Evolutionary conservation across 129 eudicot genomes (phyloP).

Genomic region (Saposhnikovia divaricata): DNA sequence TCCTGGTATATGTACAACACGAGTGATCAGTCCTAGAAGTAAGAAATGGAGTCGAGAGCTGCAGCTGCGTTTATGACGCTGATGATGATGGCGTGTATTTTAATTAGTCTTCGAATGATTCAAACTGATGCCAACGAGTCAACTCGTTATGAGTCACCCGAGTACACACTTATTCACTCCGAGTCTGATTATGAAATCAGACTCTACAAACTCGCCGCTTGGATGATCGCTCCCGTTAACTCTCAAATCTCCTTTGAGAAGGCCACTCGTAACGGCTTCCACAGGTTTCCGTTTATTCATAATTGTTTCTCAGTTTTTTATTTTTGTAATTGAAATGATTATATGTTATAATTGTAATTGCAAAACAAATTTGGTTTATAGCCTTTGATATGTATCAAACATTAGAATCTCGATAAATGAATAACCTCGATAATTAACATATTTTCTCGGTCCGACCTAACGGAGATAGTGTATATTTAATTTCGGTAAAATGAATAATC

Average conservation of each 20-base stretch:
- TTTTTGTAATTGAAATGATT: background rate
- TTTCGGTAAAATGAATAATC: no score
- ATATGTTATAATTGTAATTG: background rate
- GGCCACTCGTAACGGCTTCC: conserved; percentile 22
- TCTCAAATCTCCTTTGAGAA: conserved; percentile 17
- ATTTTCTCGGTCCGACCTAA: no score
- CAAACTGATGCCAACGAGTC: background rate
- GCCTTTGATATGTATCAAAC: no score
- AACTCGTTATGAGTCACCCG: conserved; percentile 16
- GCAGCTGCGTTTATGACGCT: background rate
- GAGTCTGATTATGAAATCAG: conserved; percentile 26
- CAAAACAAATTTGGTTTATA: no score
- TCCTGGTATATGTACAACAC: no score
- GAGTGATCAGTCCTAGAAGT: no score
- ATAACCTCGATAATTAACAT: no score
- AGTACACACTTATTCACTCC: conserved; percentile 16
- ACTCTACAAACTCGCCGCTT: conserved; percentile 13
- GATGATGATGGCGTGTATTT: background rate
- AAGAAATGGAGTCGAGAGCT: background rate
- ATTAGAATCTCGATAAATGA: no score
- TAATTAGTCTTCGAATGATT: background rate
- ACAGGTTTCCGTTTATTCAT: conserved; percentile 9
- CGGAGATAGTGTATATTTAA: no score
- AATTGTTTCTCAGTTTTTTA: background rate
- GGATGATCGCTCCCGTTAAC: conserved; percentile 26